Evolutionary conservation across 2,329 filamentous ascomycete species (phyloP), one percentile per base, ranked within the genome.

Genomic region (Ilyonectria destructans): DNA sequence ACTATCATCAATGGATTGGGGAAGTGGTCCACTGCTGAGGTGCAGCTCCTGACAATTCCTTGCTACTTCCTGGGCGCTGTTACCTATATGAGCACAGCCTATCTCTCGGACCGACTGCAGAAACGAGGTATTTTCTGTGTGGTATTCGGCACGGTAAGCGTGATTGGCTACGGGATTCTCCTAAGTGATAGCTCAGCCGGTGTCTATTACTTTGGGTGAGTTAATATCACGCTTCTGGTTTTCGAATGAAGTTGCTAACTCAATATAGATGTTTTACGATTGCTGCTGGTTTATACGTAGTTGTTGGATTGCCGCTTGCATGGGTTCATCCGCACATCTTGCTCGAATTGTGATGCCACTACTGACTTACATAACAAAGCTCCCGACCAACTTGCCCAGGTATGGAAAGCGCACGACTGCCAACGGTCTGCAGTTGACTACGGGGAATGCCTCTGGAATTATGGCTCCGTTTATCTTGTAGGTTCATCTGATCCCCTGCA

Each of bases 21-120:
- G 0, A 82, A 89, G 58, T 26, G 26, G 26, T 77, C 65, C n/a
- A 71, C 21, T 0, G 69, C 74, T 2, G 69, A 81, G 48, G 86
- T 91, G 0, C 90, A 92, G 74, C 88, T 89, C n/a, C 82, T 92
- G 19, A 92, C 90, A 0, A 91, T 92, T 45, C 90, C 91, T 1
- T 91, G 89, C 77, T 92, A 92, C 68, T 85, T 85, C 0, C 75
- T 91, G 3, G 90, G 90, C 0, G 90, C 89, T 0, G 83, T 91
- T 19, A 87, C 84, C 0, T 92, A 91, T 66, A 81, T 92, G 3
- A 65, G 83, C 0, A 82, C 88, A 0, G 90, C 90, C 2, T 86
- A 85, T 74, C 79, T 90, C 46, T 90, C 88, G 2, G 90, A 92
- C 74, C 82, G 84, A 51, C 84, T 84, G 51, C 88, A 91, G 72